Base-by-base conservation (phyloP, 169 alveolate species). In the Plasmodium reichenowi region DNA sequence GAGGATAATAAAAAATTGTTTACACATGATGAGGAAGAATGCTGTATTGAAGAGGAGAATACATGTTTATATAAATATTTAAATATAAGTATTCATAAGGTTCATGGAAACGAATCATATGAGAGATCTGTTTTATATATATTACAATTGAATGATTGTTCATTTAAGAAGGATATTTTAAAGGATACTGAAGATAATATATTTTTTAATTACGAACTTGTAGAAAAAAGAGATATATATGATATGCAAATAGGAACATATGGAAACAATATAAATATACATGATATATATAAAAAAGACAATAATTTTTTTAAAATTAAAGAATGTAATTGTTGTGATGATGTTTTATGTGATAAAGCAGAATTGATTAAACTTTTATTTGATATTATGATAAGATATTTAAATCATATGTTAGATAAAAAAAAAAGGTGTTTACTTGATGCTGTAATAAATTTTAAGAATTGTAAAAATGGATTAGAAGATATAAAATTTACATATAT, bases 381-480 rank as follows among this genome's bases (percentile, higher is more conserved):
- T 38, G 76, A 60, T 59, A 54, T 83, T 8, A 4, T 83, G 24
- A 68, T 50, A 63, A 62, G n/a, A 20, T 54, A 83, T 50, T 72
- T 83, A 20, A 83, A 68, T 17, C 54, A 52, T 29, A 67, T 66
- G 15, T 72, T 83, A 68, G 76, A 83, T 6, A 45, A 20, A 62
- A 83, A 67, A 72, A 43, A 50, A 59, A 10, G 52, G 17, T 83
- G 83, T 48, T 45, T 83, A 12, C 8, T 50, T 24, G 83, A 54
- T 10, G 72, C 91, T 10, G 20, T 83, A 38, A 63, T 56, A 38
- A 67, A 62, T 58, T 83, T 4, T 29, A 83, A 83, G 26, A 10
- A 58, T 43, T 68, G 73, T 26, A 83, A 83, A 63, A 68, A 48
- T 0, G 91, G 91, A 13, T 58, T 83, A 24, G 91, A 83, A 47